phyloP scores from a whole-genome alignment of 2,329 filamentous ascomycete species.

The Dryadomyces quercivorus region DNA sequence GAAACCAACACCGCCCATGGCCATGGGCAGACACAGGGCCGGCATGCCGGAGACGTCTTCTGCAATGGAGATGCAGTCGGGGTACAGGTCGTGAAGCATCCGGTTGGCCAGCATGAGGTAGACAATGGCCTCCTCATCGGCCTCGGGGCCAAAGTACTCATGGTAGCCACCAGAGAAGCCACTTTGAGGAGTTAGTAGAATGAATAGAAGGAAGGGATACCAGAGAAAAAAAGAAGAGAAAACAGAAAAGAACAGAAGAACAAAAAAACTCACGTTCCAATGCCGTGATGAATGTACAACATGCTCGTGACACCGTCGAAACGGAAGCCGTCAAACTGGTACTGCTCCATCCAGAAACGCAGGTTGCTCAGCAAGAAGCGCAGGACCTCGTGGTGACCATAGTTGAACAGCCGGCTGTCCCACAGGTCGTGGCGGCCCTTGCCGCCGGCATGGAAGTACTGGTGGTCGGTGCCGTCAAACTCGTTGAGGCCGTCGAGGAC shows the following conservation, averaged over 20 bases:
- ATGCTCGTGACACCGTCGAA: slow-evolving; percentile 98
- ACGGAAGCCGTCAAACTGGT: slow-evolving; percentile 89
- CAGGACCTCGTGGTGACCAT: slow-evolving; percentile 85
- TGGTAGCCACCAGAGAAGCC: slow-evolving; percentile 97
- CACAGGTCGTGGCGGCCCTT: slow-evolving; percentile 86
- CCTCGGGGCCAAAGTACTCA: slow-evolving; percentile 83
- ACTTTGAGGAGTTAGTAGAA: slow-evolving; percentile 27
- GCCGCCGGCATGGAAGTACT: slow-evolving; percentile 83
- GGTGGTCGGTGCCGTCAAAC: slow-evolving; percentile 89
- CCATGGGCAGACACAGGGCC: slow-evolving; percentile 76
- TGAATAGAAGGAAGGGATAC: background rate
- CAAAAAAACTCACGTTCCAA: slow-evolving; percentile 66
- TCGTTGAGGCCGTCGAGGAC: slow-evolving; percentile 88
- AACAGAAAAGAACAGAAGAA: background rate
- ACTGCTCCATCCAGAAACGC: slow-evolving; percentile 99
- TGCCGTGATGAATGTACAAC: slow-evolving; percentile 91
- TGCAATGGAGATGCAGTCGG: slow-evolving; percentile 78
- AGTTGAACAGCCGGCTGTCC: slow-evolving; percentile 97
- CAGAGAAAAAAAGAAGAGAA: background rate
- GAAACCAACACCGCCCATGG: slow-evolving; percentile 84
- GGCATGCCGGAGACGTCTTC: slow-evolving; percentile 99
- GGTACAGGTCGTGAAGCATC: slow-evolving; percentile 84
- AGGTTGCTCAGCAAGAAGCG: slow-evolving; percentile 94
- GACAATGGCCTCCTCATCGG: slow-evolving; percentile 86
- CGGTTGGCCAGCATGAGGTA: slow-evolving; percentile 97